A percentile compares a stretch with the other conserved stretches of the same genome.
Conservation (phyloP, 2,329 filamentous ascomycete species). For the Scytalidium sp. region DNA sequence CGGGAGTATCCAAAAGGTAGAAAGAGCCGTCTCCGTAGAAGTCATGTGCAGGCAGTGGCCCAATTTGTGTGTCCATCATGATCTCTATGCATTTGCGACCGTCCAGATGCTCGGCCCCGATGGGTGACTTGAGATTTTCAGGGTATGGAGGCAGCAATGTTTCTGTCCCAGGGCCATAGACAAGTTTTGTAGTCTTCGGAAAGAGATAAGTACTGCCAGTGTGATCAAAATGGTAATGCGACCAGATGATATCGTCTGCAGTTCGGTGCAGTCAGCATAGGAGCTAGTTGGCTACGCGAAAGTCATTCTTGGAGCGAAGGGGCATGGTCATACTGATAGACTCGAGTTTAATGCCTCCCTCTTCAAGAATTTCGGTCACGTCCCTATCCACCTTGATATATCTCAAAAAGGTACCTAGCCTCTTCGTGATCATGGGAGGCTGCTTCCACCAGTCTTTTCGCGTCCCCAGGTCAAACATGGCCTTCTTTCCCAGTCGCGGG, state of each 20-base stretch:
- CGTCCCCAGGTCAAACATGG: constrained; percentile 22
- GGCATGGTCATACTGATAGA: constrained; percentile 6
- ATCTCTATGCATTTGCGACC: constrained; percentile 32
- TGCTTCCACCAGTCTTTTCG: constrained; percentile 24
- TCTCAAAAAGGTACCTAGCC: constrained; percentile 2
- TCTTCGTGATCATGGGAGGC: constrained; percentile 10
- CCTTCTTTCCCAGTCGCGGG: constrained; percentile 16
- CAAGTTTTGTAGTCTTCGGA: constrained; percentile 39
- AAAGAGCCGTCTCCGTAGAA: constrained; percentile 54
- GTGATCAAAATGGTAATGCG: constrained; percentile 51
- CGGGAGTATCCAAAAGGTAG: constrained; percentile 50
- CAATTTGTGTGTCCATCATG: constrained; percentile 27
- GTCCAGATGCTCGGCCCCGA: neutral
- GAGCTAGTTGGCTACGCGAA: constrained; percentile 1
- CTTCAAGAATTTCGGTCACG: constrained; percentile 18
- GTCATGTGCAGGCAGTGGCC: constrained; percentile 42
- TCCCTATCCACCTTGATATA: constrained; percentile 16
- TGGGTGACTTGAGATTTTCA: neutral
- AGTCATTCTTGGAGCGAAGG: too few relatives aligned
- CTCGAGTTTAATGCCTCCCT: constrained; percentile 13
- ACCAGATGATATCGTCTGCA: constrained; percentile 23
- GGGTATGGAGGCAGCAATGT: constrained; percentile 46
- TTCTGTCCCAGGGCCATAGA: constrained; percentile 49
- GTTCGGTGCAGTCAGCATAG: neutral
- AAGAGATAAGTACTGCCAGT: constrained; percentile 47